Conservation (phyloP, 1,284 basidiomycete genomes). For the Fomes fomentarius region DNA sequence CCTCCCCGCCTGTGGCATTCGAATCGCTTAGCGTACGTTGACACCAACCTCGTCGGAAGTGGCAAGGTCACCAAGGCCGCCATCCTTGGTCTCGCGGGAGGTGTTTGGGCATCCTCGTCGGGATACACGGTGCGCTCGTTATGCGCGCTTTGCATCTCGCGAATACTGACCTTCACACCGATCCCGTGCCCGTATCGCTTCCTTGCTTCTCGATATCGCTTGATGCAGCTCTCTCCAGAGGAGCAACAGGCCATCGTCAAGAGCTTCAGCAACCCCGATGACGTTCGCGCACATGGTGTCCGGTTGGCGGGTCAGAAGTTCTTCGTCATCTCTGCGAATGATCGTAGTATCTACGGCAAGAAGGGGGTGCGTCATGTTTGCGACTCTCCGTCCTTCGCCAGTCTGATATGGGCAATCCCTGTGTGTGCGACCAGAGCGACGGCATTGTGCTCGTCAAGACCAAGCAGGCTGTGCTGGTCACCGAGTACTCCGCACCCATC, state of each 20-base stretch:
- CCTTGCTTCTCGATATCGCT: neutral
- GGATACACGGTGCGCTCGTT: slow-evolving; percentile 71
- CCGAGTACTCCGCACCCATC: slow-evolving; percentile 72
- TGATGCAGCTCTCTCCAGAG: slow-evolving; percentile 63
- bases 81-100: slow-evolving; percentile 85
- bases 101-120: slow-evolving; percentile 82
- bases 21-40: slow-evolving; percentile 75
- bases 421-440: slow-evolving; percentile 70
- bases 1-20: neutral
- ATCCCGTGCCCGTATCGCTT: neutral
- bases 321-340: slow-evolving; percentile 68
- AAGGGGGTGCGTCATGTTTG: slow-evolving; percentile 60
- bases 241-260: slow-evolving; percentile 76
- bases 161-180: neutral
- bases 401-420: too few species aligned
- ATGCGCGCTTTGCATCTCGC: neutral
- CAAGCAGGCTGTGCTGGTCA: slow-evolving; percentile 85
- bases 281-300: slow-evolving; percentile 64
- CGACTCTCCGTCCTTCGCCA: too few species aligned
- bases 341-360: slow-evolving; percentile 79
- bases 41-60: slow-evolving; percentile 81
- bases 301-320: slow-evolving; percentile 80
- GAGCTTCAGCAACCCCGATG: slow-evolving; percentile 53
- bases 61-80: slow-evolving; percentile 81
- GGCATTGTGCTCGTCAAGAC: slow-evolving; percentile 88